Evolutionary conservation across 306 rosid species (phyloP).

Genomic region (Parietaria judaica): DNA sequence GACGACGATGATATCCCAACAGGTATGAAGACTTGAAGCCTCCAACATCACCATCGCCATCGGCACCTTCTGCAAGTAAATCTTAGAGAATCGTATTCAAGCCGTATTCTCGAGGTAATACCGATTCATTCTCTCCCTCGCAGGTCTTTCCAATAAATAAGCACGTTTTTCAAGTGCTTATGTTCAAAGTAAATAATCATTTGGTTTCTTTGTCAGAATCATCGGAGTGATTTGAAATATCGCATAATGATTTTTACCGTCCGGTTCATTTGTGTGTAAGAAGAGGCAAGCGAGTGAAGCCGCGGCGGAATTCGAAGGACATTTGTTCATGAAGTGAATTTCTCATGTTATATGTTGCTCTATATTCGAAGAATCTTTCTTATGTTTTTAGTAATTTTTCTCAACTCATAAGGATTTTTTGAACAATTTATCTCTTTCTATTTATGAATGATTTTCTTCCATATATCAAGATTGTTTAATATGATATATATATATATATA

Average conservation of each 20-base stretch:
- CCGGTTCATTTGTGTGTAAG: not conserved
- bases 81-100: slow-evolving; percentile 18
- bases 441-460: too few species aligned
- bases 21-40: slow-evolving; percentile 98
- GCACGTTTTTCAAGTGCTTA: not conserved
- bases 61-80: slow-evolving; percentile 38
- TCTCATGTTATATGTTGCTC: too few species aligned
- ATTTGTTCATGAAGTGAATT: too few species aligned
- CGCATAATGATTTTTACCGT: slow-evolving; percentile 5
- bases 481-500: too few species aligned
- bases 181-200: slow-evolving; percentile 3
- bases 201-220: slow-evolving; percentile 19
- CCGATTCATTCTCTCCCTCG: too few species aligned
- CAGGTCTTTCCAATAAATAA: not conserved
- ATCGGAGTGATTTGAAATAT: too few species aligned
- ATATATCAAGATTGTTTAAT: too few species aligned
- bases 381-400: too few species aligned
- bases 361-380: too few species aligned
- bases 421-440: too few species aligned
- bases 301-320: slow-evolving; percentile 9
- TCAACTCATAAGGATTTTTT: too few species aligned
- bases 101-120: slow-evolving; percentile 30
- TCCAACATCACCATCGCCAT: slow-evolving; percentile 58
- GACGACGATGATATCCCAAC: slow-evolving; percentile 6
- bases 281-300: slow-evolving; percentile 19